Evolutionary conservation across 495 filamentous ascomycete genomes (phyloP).

Genomic region (Penicillium goetzii): DNA sequence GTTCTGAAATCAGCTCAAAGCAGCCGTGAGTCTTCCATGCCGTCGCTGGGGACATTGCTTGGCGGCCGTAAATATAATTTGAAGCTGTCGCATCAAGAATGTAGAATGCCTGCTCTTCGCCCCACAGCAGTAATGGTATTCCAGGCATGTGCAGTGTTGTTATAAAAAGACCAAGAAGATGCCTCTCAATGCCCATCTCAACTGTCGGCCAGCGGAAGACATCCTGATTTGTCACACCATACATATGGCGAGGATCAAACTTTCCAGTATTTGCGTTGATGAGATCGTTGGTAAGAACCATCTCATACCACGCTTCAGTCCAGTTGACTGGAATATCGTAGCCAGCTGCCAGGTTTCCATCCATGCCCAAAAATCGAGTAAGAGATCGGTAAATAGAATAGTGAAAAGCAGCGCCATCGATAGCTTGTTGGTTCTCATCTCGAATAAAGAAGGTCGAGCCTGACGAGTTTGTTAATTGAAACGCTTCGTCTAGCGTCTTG

Average conservation of each 20-base stretch:
- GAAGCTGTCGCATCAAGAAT: conserved; percentile 66
- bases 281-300: conserved; percentile 67
- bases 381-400: conserved; percentile 72
- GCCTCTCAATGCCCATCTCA: conserved; percentile 62
- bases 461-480: conserved; percentile 50
- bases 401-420: conserved; percentile 71
- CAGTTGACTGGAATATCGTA: conserved; percentile 64
- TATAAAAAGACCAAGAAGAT: conserved; percentile 65
- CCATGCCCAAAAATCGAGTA: conserved; percentile 67
- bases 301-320: conserved; percentile 63
- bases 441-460: conserved; percentile 59
- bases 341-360: conserved; percentile 64
- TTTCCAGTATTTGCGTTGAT: conserved; percentile 66
- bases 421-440: conserved; percentile 56
- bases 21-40: conserved; percentile 76
- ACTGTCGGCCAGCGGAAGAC: conserved; percentile 76
- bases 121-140: conserved; percentile 67
- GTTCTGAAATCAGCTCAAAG: conserved; percentile 57
- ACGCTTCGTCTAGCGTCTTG: conserved; percentile 49
- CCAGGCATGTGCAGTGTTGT: conserved; percentile 68
- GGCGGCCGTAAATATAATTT: conserved; percentile 74
- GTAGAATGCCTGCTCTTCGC: conserved; percentile 74
- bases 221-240: conserved; percentile 72
- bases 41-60: conserved; percentile 65
- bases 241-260: conserved; percentile 75